Percentiles rank a stretch among this genome's conserved stretches.
Evolutionary conservation across 225 moss, liverwort and hornwort species (phyloP).

Genomic region (Pseudoscleropodium purum): DNA sequence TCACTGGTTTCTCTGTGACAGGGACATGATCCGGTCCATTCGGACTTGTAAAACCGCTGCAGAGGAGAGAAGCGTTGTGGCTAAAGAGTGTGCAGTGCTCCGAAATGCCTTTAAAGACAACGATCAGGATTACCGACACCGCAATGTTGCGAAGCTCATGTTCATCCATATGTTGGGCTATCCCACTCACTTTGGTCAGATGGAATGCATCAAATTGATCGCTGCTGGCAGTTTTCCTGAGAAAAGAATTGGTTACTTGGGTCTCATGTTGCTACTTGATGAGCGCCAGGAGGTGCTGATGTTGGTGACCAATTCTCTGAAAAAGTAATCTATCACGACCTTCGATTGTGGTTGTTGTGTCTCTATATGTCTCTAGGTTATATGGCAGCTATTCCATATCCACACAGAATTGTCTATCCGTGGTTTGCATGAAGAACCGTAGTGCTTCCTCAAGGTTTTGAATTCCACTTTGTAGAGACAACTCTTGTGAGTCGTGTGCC

Average conservation of each 20-base stretch:
- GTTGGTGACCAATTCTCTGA: slow-evolving; percentile 62
- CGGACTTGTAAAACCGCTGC: slow-evolving; percentile 62
- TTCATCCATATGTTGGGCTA: slow-evolving; percentile 67
- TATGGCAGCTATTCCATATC: not conserved
- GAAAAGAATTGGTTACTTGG: slow-evolving; percentile 57
- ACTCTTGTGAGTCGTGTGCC: not conserved
- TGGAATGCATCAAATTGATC: slow-evolving; percentile 64
- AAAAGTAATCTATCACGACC: slow-evolving; percentile 25
- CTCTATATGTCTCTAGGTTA: not conserved
- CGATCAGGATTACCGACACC: slow-evolving; percentile 56
- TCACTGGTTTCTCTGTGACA: slow-evolving; percentile 4
- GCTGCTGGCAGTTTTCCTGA: slow-evolving; percentile 53
- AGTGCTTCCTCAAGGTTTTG: not conserved
- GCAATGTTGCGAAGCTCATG: slow-evolving; percentile 70
- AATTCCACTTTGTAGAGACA: not conserved
- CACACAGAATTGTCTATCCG: not conserved
- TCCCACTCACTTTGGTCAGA: slow-evolving; percentile 66
- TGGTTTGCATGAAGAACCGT: not conserved
- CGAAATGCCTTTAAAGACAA: slow-evolving; percentile 59
- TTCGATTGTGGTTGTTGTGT: not conserved
- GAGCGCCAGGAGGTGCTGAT: slow-evolving; percentile 67
- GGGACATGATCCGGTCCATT: slow-evolving; percentile 63
- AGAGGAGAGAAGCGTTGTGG: slow-evolving; percentile 58
- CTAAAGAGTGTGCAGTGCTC: slow-evolving; percentile 58
- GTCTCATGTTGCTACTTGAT: slow-evolving; percentile 65